These are phyloP conservation scores for Gnaphalium uliginosum DNA, from an alignment of 129 eudicot genomes.

Conservation along the genomic window DNA sequence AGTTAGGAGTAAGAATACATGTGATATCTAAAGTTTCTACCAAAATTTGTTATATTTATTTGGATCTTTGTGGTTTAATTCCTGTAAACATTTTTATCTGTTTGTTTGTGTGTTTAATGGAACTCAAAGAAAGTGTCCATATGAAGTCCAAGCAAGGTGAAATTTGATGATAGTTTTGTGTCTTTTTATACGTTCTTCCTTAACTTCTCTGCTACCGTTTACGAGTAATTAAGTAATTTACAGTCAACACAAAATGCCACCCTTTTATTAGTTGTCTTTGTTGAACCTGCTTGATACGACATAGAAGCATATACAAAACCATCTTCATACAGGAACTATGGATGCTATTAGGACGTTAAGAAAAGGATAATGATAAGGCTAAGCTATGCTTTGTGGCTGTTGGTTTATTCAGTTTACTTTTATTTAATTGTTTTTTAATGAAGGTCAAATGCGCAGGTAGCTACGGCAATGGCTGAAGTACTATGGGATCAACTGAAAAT, in stretches of 20 bases:
- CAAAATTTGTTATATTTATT: neutral
- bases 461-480: slow-evolving; percentile 69
- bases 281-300: neutral
- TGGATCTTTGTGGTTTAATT: slow-evolving; percentile 8
- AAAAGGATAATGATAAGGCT: neutral
- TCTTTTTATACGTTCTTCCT: neutral
- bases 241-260: neutral
- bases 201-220: slow-evolving; percentile 1
- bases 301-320: neutral
- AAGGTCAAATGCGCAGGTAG: slow-evolving; percentile 49
- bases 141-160: slow-evolving; percentile 8
- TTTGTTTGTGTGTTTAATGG: neutral
- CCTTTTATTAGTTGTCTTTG: neutral
- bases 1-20: neutral
- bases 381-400: neutral
- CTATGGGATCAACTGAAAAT: slow-evolving; percentile 75
- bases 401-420: neutral
- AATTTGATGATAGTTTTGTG: neutral
- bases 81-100: neutral
- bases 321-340: neutral
- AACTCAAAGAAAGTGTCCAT: neutral
- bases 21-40: neutral
- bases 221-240: too few relatives aligned
- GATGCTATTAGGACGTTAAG: neutral
- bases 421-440: neutral